Percentiles rank a stretch among this genome's conserved stretches.
These are phyloP conservation scores for Myxozyma kluyveri DNA, from an alignment of 805 yeast genomes.

Conservation along the genomic window DNA sequence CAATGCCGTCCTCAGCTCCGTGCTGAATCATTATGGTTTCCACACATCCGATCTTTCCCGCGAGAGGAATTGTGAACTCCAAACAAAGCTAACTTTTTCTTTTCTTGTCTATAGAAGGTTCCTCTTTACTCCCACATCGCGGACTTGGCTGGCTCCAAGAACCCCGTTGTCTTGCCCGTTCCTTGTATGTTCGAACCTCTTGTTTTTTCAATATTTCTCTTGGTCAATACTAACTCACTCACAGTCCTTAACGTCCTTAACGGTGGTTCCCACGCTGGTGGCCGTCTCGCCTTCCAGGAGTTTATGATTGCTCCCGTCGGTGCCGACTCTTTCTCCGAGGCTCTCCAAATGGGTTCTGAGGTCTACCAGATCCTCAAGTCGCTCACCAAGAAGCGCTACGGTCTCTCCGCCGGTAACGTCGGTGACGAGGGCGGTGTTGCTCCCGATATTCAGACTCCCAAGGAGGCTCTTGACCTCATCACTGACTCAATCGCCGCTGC, in stretches of 20 bases:
- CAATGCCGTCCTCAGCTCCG: neutral
- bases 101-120: constrained; percentile 60
- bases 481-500: constrained; percentile 84
- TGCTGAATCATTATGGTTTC: neutral
- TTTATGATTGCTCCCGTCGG: constrained; percentile 98
- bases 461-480: constrained; percentile 95
- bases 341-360: constrained; percentile 94
- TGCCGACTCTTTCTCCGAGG: constrained; percentile 89
- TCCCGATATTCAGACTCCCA: constrained; percentile 91
- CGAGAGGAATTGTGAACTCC: no score
- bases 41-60: no score
- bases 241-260: constrained; percentile 89
- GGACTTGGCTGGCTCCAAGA: constrained; percentile 69
- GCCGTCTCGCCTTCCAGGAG: constrained; percentile 98
- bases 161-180: constrained; percentile 93
- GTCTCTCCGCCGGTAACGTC: constrained; percentile 98
- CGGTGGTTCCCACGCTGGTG: constrained; percentile 99
- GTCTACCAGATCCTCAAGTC: constrained; percentile 96
- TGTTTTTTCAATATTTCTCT: neutral
- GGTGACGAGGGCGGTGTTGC: constrained; percentile 99
- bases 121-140: constrained; percentile 93
- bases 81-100: no score
- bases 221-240: constrained; percentile 1
- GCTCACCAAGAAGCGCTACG: constrained; percentile 90
- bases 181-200: constrained; percentile 46